phyloP scores from a whole-genome alignment of 805 yeast genomes.

The Nakazawaea holstii region DNA sequence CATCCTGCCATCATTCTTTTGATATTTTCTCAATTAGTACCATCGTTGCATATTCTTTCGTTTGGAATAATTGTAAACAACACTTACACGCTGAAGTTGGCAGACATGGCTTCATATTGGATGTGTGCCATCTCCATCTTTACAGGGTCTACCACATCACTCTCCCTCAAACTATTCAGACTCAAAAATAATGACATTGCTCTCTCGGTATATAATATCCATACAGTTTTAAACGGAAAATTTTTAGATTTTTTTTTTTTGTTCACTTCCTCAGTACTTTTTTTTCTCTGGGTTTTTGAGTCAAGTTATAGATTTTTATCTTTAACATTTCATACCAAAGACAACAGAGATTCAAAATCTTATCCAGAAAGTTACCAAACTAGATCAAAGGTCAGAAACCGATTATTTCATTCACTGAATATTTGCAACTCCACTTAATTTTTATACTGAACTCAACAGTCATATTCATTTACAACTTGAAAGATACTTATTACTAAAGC shows the following conservation, averaged over 20 bases:
- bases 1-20: slow-evolving; percentile 55
- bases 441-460: no score
- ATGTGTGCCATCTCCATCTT: slow-evolving; percentile 59
- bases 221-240: neutral
- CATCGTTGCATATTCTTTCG: neutral
- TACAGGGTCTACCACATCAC: slow-evolving; percentile 52
- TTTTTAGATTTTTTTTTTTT: neutral
- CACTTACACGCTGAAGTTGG: slow-evolving; percentile 42
- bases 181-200: slow-evolving; percentile 66
- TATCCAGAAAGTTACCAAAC: no score
- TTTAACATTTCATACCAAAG: no score
- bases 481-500: no score
- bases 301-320: no score
- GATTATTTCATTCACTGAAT: no score
- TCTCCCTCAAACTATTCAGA: slow-evolving; percentile 31
- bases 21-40: slow-evolving; percentile 11
- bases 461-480: no score
- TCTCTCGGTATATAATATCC: neutral
- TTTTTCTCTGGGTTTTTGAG: no score
- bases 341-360: no score
- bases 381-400: no score
- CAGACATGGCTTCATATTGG: slow-evolving; percentile 61
- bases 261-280: neutral
- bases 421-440: no score
- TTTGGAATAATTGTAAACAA: neutral